phyloP scores from a whole-genome alignment of 202 grass and related monocot genomes.

The Tripidium arundinaceum region DNA sequence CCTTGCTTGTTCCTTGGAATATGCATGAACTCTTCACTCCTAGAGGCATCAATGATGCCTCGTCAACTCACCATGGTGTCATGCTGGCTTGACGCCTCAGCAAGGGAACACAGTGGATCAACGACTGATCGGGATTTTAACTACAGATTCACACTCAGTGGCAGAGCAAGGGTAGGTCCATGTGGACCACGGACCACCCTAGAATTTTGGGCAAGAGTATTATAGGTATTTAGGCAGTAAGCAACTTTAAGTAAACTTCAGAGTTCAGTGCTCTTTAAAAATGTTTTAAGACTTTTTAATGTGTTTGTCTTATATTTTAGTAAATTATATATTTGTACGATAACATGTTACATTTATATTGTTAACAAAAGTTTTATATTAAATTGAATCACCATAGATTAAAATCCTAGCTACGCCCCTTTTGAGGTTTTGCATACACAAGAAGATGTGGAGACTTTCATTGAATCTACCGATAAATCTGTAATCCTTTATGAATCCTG shows the following conservation, averaged over 20 bases:
- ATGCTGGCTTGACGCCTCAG: neutral
- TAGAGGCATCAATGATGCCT: neutral
- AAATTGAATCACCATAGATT: neutral
- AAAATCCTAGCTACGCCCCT: constrained; percentile 33
- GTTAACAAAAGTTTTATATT: neutral
- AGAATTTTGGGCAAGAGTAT: too few species aligned
- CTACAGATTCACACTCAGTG: neutral
- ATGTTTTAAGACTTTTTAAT: too few species aligned
- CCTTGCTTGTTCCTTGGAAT: neutral
- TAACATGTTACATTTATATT: too few species aligned
- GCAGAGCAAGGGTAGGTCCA: too few species aligned
- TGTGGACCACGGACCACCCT: too few species aligned
- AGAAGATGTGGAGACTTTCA: constrained; percentile 63
- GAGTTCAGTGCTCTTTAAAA: too few species aligned
- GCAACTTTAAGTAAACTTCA: too few species aligned
- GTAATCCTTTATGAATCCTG: constrained; percentile 81
- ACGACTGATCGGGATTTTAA: neutral
- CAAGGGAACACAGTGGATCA: neutral
- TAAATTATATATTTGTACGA: too few species aligned
- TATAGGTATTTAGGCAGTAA: too few species aligned
- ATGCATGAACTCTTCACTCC: neutral
- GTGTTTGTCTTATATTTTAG: too few species aligned
- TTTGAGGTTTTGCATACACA: constrained; percentile 59
- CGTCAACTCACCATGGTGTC: neutral
- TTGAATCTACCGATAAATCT: constrained; percentile 82